These are phyloP conservation scores for Cladosporium velox DNA, from an alignment of 2,329 filamentous ascomycete genomes.

Conservation along the genomic window DNA sequence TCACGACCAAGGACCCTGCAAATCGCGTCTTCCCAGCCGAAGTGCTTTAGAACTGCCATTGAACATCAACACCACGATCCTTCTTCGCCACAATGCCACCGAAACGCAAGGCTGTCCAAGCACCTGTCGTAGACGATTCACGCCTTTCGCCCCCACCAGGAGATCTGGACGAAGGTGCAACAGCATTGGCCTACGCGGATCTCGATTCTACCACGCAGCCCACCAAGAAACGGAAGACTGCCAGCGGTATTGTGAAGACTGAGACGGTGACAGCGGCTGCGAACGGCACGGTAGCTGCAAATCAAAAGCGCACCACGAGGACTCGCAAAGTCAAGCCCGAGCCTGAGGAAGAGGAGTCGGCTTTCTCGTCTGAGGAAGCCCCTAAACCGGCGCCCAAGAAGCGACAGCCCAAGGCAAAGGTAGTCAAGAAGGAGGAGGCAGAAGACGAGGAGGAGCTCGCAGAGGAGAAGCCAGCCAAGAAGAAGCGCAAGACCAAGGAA, in stretches of 20 bases:
- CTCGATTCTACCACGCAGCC: constrained; percentile 8
- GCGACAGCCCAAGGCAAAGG: constrained; percentile 22
- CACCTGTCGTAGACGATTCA: constrained; percentile 22
- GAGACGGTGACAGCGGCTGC: neutral
- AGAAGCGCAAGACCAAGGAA: constrained; percentile 59
- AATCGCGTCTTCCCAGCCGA: constrained; percentile 2
- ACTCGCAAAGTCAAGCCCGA: constrained; percentile 22
- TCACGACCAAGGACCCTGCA: constrained; percentile 2
- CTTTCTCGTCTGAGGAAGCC: neutral
- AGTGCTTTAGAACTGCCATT: neutral
- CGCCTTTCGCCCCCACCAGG: too few relatives aligned
- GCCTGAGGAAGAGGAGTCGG: constrained; percentile 13
- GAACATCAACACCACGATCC: neutral
- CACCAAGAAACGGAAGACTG: constrained; percentile 29
- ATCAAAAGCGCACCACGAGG: neutral
- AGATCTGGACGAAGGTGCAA: constrained; percentile 22
- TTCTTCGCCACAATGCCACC: constrained; percentile 30
- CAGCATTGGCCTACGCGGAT: constrained; percentile 18
- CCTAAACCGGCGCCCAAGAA: constrained; percentile 9
- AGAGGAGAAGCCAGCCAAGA: constrained; percentile 26
- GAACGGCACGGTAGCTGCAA: neutral
- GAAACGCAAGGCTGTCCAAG: constrained; percentile 28
- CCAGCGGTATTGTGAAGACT: neutral
- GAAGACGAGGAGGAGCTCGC: neutral
- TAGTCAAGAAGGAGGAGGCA: constrained; percentile 17